Base-by-base conservation (phyloP, 148 eudicot genomes). In the Vaccinium corymbosum region DNA sequence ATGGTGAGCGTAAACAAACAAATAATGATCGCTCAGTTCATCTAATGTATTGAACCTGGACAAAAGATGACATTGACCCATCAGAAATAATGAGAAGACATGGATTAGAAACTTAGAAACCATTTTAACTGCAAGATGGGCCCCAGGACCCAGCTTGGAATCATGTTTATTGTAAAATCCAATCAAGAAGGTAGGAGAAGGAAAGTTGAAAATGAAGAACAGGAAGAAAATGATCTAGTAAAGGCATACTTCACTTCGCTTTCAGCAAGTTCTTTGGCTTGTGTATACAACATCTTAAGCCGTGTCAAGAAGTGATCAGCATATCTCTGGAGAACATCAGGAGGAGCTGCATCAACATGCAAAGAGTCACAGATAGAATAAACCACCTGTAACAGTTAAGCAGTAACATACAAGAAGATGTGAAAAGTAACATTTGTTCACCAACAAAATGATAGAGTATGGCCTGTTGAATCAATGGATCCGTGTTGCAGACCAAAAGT, bases 281-380 rank as follows among this genome's bases (percentile, higher is more conserved):
- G 94, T 59, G 56, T 86, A 85, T 96, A 96, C 83, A 96, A 85
- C 80, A 35, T 62, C 89, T 91, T 96, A 59, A 96, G 95, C 85
- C 82, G 89, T 42, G 90, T 68, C 22, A 96, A 89, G 62, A 94
- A 92, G 85, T 9, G 89, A 88, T 93, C 98, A 51, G 97, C 95
- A 20, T 94, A 95, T 91, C 93, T 96, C 88, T 96, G 97, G 83
- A 93, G 92, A 57, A 92, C 90, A 82, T 93, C 98, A 20, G 99
- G 98, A 87, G 93, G 98, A 87, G 93, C 99, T 96, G 95, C 92
- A 88, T 84, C 29, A 19, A 79, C 25, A 78, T 66, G 51, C 51
- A 74, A 38, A 77, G 74, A 52, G 76, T 38, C 50, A 81, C 42
- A 57, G 7, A 25, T 16, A n/a, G 15, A 32, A 56, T 16, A 74